Evolutionary conservation across 352 stramenopile genomes (phyloP), one percentile per base, ranked within the genome.

Genomic region (Globisporangium cederbergense): DNA sequence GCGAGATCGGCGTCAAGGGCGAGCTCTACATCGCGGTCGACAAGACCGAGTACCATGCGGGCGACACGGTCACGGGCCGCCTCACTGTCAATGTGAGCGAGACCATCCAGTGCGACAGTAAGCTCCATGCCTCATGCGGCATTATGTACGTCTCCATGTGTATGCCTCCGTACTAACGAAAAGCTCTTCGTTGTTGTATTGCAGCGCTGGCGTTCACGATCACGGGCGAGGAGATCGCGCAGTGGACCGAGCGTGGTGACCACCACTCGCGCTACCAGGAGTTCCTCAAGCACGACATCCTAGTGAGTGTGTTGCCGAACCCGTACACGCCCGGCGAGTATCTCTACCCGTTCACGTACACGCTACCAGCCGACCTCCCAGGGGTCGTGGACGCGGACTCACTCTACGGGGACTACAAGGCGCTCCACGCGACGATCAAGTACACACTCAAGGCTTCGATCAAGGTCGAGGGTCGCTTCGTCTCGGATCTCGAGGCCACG

Each of bases 401-500:
- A 5, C 65, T 90, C 47, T 73, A 84, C 51, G 77, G 75, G 43
- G 77, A 81, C 11, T 66, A 80, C 49, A 68, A 78, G 57, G 73
- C 72, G 36, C 70, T 90, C 13, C 78, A 91, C 40, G 79, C 80
- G 3, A 89, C 77, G 14, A 93, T 93, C 67, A 87, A 89, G 60
- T 93, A 93, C 68, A 87, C 77, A 4, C 64, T 93, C 28, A 89
- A 82, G 45, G 81, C 81, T 30, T 76, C 75, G 6, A 78, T 92
- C 58, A 84, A 86, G 64, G 77, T 92, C 46, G 71, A 89, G 42
- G 79, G 79, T 40, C 72, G 79, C 51, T 90, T 92, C 62, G 72
- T 88, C 60, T 88, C 81, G 38, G 78, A 92, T 64, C 68, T 92
- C 55, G 80, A 92, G 72, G 68, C 79, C 9, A 76, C 74, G 43